Evolutionary conservation across 2,329 filamentous ascomycete genomes (phyloP).

Genomic region (Albophoma yamanashiensis): DNA sequence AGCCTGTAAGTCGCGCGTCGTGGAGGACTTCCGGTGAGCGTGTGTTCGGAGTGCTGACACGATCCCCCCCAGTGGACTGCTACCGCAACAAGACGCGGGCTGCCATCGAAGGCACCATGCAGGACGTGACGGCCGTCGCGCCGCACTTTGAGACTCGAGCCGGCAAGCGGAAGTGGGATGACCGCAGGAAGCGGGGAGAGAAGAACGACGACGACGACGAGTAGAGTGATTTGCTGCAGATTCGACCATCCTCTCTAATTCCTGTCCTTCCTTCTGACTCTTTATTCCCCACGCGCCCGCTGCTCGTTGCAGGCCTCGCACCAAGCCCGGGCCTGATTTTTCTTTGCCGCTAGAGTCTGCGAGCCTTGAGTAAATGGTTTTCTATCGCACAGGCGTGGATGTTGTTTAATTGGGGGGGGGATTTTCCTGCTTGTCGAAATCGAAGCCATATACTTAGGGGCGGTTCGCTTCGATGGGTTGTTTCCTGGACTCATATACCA

Average conservation of each 20-base stretch:
- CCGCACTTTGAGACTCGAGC: constrained; percentile 83
- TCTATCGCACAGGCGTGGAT: neutral
- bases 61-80: constrained; percentile 62
- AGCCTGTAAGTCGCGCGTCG: constrained; percentile 56
- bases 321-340: neutral
- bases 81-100: constrained; percentile 87
- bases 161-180: constrained; percentile 69
- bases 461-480: neutral
- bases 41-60: constrained; percentile 4
- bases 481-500: neutral
- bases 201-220: constrained; percentile 19
- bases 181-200: constrained; percentile 34
- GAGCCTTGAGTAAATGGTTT: neutral
- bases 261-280: neutral
- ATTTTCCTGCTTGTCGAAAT: neutral
- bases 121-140: constrained; percentile 62
- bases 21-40: neutral
- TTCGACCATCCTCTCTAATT: neutral
- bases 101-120: constrained; percentile 67
- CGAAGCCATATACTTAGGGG: neutral
- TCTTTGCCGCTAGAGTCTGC: neutral
- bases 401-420: neutral
- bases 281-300: neutral
- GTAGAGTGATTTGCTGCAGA: neutral
- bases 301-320: neutral